Evolutionary conservation across 75 land plant genomes (phyloP), one percentile per base, ranked within the genome.

Genomic region (Chamaecyparis obtusa): DNA sequence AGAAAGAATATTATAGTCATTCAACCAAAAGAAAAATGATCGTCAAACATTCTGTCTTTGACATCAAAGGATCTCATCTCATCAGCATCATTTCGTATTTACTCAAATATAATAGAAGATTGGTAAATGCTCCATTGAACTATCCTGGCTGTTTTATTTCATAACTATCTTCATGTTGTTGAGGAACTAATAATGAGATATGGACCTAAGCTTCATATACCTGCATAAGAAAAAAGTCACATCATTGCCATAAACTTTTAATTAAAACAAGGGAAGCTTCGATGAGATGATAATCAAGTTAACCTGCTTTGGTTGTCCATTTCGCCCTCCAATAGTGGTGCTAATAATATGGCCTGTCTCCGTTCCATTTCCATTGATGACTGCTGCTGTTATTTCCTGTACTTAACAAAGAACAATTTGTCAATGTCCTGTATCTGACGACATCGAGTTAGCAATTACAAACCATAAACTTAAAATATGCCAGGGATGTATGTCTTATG

Each of bases 261-360:
- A 32, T 33, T 3, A 3, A 74, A 74, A 74, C 13, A 74, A 74
- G 36, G 76, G 76, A 11, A 74, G 13, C 10, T 83, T 43, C 10
- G 39, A 46, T 43, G 84, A 83, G 41, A 83, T 8, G 84, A 83
- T 41, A 14, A 2, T 33, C 36, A 13, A 16, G 13, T 32, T 64
- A 33, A 92, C 93, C 87, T 92, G 93, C 86, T 92, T 92, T 24
- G 93, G 90, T 86, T 92, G 90, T 27, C 93, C 93, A 85, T 92
- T 89, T 36, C 90, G 90, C 48, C 93, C 93, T 17, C 93, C 93
- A 33, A 92, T 92, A 35, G 92, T 91, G 83, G 93, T 92, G 14
- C 92, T 90, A 44, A 92, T 92, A 48, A 92, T 92, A 77, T 92
- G 93, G 27, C 93, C 93, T 2, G 88, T 88, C 72, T 92, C 93